Evolutionary conservation across 2,329 filamentous ascomycete genomes (phyloP).

Genomic region (Aspergillus carbonarius): DNA sequence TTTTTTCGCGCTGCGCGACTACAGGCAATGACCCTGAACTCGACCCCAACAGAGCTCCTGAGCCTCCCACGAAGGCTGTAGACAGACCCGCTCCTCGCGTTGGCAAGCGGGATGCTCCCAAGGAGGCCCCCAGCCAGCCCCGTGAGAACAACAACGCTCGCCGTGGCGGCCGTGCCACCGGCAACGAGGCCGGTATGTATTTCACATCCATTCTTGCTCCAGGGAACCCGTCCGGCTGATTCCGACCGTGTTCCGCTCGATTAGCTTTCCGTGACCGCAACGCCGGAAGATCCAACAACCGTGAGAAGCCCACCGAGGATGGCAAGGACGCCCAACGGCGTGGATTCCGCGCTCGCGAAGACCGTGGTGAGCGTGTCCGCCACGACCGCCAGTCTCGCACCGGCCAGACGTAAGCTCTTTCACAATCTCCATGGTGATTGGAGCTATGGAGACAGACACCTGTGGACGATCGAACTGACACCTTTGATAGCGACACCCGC

Average conservation of each 20-base stretch:
- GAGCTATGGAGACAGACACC: no score
- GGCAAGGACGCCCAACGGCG: slow-evolving; percentile 49
- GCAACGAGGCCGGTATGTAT: slow-evolving; percentile 83
- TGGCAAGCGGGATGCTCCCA: slow-evolving; percentile 83
- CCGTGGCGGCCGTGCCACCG: slow-evolving; percentile 58
- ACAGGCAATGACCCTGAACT: slow-evolving; percentile 69
- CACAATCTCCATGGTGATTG: background rate
- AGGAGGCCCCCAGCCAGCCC: slow-evolving; percentile 61
- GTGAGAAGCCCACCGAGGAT: slow-evolving; percentile 74
- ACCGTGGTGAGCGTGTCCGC: slow-evolving; percentile 56
- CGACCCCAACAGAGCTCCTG: slow-evolving; percentile 71
- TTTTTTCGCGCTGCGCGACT: slow-evolving; percentile 16
- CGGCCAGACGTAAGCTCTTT: slow-evolving; percentile 55
- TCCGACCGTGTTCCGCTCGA: slow-evolving; percentile 13
- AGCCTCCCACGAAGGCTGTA: slow-evolving; percentile 81
- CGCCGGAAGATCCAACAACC: slow-evolving; percentile 79
- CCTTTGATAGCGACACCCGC: slow-evolving; percentile 38
- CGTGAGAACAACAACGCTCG: slow-evolving; percentile 39
- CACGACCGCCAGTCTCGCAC: slow-evolving; percentile 65
- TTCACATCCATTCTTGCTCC: background rate
- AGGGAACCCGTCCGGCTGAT: slow-evolving; percentile 15
- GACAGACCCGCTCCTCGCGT: slow-evolving; percentile 77
- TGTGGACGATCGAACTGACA: background rate
- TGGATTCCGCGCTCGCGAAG: slow-evolving; percentile 41
- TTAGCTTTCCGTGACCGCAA: slow-evolving; percentile 86